Evolutionary conservation across 257 asterid species (phyloP), one percentile per base, ranked within the genome.

Genomic region (Solanum microdontum): DNA sequence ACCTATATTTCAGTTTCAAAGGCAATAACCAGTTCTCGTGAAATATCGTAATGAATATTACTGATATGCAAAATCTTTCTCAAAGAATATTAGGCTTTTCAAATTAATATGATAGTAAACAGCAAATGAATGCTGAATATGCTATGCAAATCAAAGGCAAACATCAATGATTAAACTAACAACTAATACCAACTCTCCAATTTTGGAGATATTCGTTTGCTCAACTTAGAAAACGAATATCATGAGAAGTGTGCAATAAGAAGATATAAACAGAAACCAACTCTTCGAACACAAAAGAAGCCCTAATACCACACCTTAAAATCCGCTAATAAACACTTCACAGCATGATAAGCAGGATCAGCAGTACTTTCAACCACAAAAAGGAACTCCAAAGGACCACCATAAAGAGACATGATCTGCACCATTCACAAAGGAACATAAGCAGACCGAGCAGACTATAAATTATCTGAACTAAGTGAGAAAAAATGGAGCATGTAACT

Each of bases 341-440:
- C 94, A 0, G 98, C 99, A 91, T 88, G 94, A 92, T 95, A 97
- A 43, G 99, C 99, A 87, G 98, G 99, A 91, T 97, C 99, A 90
- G 94, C 97, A 37, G 90, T 93, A 90, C 98, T 95, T 60, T 97
- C 99, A 86, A 97, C 98, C 77, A 97, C 94, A 90, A 97, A 97
- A 84, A 96, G 94, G 90, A 96, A 97, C 88, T 97, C 98, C 92
- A 95, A 64, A 19, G 99, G 98, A 55, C 99, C 99, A 19, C 99
- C 99, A 90, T 96, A 96, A 88, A 97, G 92, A 90, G 98, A 95
- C 76, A 99, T 97, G 90, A 96, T 92, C 99, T 97, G 98, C 91
- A 90, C 82, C 85, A 90, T 90, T 86, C 87, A 91, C 70, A 64
- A 26, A 80, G 33, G 37, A 48, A 73, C 64, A 55, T 36, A 24